These are phyloP conservation scores for Colletotrichum phormii DNA, from an alignment of 2,329 filamentous ascomycete species.

Conservation along the genomic window DNA sequence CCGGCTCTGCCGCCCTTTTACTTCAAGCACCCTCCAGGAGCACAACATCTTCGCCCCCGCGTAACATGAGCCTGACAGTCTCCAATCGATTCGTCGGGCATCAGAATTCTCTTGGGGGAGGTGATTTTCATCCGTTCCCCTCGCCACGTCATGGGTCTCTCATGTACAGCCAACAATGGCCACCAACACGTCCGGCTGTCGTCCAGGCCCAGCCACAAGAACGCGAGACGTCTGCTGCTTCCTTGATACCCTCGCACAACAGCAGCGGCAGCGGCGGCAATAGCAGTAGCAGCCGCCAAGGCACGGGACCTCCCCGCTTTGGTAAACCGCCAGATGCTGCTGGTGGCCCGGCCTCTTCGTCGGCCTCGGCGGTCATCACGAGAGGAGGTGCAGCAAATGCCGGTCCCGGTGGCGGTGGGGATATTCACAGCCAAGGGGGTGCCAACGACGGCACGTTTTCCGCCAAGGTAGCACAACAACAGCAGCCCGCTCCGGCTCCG, in stretches of 20 bases:
- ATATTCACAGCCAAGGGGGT: neutral
- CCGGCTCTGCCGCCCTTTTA: neutral
- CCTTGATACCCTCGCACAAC: slow-evolving; percentile 11
- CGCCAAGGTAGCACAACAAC: neutral
- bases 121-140: slow-evolving; percentile 25
- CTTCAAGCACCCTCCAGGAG: neutral
- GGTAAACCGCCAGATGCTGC: neutral
- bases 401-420: neutral
- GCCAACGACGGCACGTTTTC: slow-evolving; percentile 6
- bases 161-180: slow-evolving; percentile 35
- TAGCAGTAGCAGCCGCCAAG: neutral
- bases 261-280: too few relatives aligned
- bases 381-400: neutral
- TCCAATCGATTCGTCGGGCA: slow-evolving; percentile 28
- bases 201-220: slow-evolving; percentile 23
- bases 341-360: neutral
- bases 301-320: neutral
- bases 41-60: neutral
- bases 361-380: neutral
- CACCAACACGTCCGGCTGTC: slow-evolving; percentile 18
- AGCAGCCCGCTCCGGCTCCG: neutral
- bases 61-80: slow-evolving; percentile 34
- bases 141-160: slow-evolving; percentile 30
- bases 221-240: slow-evolving; percentile 8
- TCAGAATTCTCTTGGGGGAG: slow-evolving; percentile 32